phyloP scores from a whole-genome alignment of 768 basidiomycete genomes.

The Mycena floridula region DNA sequence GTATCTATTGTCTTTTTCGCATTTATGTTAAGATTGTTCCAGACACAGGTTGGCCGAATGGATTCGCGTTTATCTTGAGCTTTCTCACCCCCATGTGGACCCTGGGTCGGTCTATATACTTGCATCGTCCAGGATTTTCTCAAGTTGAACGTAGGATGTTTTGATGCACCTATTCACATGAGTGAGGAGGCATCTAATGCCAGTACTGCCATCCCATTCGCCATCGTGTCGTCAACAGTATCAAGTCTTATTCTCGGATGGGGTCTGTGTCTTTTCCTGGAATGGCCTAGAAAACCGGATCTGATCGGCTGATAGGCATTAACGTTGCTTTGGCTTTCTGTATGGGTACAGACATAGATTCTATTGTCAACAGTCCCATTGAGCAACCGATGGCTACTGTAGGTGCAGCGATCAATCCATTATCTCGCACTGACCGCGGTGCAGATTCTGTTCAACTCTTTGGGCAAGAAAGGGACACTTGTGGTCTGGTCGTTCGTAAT shows the following conservation, averaged over 20 bases:
- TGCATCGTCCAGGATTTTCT: slow-evolving; percentile 27
- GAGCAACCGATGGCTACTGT: slow-evolving; percentile 39
- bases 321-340: slow-evolving; percentile 40
- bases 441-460: slow-evolving; percentile 30
- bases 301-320: slow-evolving; percentile 22
- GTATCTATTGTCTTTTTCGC: too few relatives aligned
- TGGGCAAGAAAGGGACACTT: slow-evolving; percentile 33
- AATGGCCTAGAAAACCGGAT: too few relatives aligned
- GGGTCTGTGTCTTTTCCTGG: slow-evolving; percentile 21
- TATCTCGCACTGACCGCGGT: not conserved
- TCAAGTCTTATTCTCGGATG: slow-evolving; percentile 37
- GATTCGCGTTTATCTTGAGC: slow-evolving; percentile 35
- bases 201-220: slow-evolving; percentile 44
- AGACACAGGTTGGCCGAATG: slow-evolving; percentile 29
- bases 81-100: slow-evolving; percentile 12
- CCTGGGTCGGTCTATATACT: slow-evolving; percentile 5
- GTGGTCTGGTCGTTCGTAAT: slow-evolving; percentile 31
- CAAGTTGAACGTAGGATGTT: slow-evolving; percentile 27
- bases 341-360: slow-evolving; percentile 38
- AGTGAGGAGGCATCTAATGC: slow-evolving; percentile 51
- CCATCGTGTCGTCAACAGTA: slow-evolving; percentile 35
- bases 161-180: slow-evolving; percentile 41
- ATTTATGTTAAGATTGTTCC: too few relatives aligned
- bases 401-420: not conserved
- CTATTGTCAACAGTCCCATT: slow-evolving; percentile 26